Conservation (phyloP, 495 filamentous ascomycete species). For the Aspergillus kassunensis region DNA sequence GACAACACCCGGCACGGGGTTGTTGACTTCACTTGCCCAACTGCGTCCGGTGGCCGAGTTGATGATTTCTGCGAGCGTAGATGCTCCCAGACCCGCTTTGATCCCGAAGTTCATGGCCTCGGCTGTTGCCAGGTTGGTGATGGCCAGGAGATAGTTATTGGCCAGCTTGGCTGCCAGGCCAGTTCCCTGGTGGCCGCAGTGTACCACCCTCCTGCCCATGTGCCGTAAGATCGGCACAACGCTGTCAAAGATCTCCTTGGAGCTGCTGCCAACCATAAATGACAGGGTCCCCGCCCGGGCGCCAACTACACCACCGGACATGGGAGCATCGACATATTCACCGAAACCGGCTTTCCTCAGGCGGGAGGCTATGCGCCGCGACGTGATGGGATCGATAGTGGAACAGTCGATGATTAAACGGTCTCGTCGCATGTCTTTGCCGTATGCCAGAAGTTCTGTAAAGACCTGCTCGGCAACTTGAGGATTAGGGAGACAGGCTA, state of each 20-base stretch:
- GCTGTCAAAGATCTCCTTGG: slow-evolving; percentile 26
- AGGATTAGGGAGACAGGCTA: too few species aligned
- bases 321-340: too few species aligned
- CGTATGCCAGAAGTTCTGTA: too few species aligned
- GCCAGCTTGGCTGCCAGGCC: slow-evolving; percentile 52
- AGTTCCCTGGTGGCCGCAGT: slow-evolving; percentile 47
- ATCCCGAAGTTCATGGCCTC: slow-evolving; percentile 57
- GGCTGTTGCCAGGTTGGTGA: slow-evolving; percentile 49
- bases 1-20: slow-evolving; percentile 49
- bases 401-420: too few species aligned
- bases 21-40: slow-evolving; percentile 45
- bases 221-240: slow-evolving; percentile 30
- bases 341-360: too few species aligned
- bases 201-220: slow-evolving; percentile 47
- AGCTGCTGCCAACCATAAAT: slow-evolving; percentile 44
- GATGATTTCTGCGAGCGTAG: slow-evolving; percentile 45
- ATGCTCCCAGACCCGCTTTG: slow-evolving; percentile 45
- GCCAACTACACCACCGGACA: slow-evolving; percentile 44
- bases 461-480: too few species aligned
- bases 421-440: too few species aligned
- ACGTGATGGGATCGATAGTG: too few species aligned
- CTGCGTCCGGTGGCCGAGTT: slow-evolving; percentile 48
- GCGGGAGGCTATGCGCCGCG: too few species aligned
- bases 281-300: slow-evolving; percentile 45
- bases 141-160: slow-evolving; percentile 52